A percentile compares a stretch with the other conserved stretches of the same genome.
These are phyloP conservation scores for Tranzscheliella williamsii DNA, from an alignment of 1,284 basidiomycete genomes.

Conservation along the genomic window DNA sequence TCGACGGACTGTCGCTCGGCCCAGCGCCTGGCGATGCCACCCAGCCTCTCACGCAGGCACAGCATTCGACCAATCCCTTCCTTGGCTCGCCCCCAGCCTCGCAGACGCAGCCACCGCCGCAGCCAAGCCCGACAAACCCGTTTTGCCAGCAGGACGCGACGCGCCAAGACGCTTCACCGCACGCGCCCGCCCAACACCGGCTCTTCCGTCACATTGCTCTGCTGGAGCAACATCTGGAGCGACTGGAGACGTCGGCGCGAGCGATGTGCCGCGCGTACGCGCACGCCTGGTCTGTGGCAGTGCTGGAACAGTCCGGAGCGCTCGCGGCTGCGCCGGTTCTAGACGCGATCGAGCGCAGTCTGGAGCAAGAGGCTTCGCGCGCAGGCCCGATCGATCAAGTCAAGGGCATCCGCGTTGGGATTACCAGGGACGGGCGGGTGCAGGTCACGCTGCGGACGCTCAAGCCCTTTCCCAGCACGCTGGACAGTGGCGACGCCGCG, in stretches of 20 bases:
- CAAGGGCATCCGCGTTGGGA: slow-evolving; percentile 29
- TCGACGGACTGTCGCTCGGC: slow-evolving; percentile 5
- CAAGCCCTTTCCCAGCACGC: slow-evolving; percentile 15
- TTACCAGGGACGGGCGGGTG: slow-evolving; percentile 16
- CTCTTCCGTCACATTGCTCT: slow-evolving; percentile 26
- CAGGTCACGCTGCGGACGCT: slow-evolving; percentile 20
- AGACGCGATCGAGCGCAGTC: slow-evolving; percentile 15
- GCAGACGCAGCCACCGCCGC: not conserved
- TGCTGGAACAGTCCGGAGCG: slow-evolving; percentile 14
- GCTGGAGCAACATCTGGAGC: slow-evolving; percentile 21
- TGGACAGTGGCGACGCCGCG: not conserved
- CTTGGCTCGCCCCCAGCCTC: slow-evolving; percentile 11
- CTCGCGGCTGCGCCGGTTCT: slow-evolving; percentile 14
- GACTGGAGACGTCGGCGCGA: slow-evolving; percentile 18
- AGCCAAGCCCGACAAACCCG: not conserved
- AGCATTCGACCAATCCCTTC: slow-evolving; percentile 22
- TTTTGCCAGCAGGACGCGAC: not conserved
- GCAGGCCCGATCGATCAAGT: slow-evolving; percentile 3
- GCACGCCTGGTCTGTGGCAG: slow-evolving; percentile 16
- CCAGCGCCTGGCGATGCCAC: too few species aligned
- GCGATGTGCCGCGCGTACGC: slow-evolving; percentile 35
- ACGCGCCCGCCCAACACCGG: slow-evolving; percentile 6
- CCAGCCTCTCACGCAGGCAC: not conserved
- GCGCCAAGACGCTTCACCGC: not conserved
- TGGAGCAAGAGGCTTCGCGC: slow-evolving; percentile 1